Base-by-base conservation (phyloP, 1,139 yeast species). In the Diutina mesorugosa region DNA sequence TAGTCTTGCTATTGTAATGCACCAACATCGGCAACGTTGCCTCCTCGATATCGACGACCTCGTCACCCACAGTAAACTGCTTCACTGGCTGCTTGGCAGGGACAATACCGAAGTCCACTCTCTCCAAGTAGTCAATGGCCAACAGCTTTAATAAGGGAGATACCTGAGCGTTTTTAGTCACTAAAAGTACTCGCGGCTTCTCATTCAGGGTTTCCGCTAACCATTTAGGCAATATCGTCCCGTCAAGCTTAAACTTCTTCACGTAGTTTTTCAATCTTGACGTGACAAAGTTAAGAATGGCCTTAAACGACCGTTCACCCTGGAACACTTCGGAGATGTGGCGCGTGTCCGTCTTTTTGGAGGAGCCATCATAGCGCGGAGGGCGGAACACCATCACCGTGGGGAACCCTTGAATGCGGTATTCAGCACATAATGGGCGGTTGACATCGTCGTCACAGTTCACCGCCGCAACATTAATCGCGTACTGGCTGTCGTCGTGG, bases 351-450 rank as follows among this genome's bases (percentile, higher is more conserved):
- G 56, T 26, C 2, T 55, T 45, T 14, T 46, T 56, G 54, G 45
- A 56, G 21, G 64, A 62, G 56, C 60, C 61, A 56, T 74, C 72
- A 56, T 77, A 69, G 65, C 85, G 86, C n/a, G 90, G 88, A 1
- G 97, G 95, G 65, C 93, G 79, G 70, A 87, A 90, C 5, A 86
- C 85, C 73, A 85, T 73, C 55, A 91, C 67, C 0, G 97, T 86
- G 4, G 98, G 98, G 68, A 79, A 90, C 0, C 96, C 95, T 62
- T 82, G 74, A 53, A 91, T 73, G 56, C 78, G 76, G 67, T 87
- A 78, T 59, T 77, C 71, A n/a, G 84, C 72, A 71, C 98, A 93
- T 5, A 91, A 67, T 32, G 72, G 77, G 67, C 85, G 83, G 67
- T 90, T 90, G 58, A 66, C 67, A 2, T 77, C 80, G 56, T 77